These are phyloP conservation scores for Sugiyamaella boreocaroliniensis DNA, from an alignment of 805 yeast species.

Conservation along the genomic window DNA sequence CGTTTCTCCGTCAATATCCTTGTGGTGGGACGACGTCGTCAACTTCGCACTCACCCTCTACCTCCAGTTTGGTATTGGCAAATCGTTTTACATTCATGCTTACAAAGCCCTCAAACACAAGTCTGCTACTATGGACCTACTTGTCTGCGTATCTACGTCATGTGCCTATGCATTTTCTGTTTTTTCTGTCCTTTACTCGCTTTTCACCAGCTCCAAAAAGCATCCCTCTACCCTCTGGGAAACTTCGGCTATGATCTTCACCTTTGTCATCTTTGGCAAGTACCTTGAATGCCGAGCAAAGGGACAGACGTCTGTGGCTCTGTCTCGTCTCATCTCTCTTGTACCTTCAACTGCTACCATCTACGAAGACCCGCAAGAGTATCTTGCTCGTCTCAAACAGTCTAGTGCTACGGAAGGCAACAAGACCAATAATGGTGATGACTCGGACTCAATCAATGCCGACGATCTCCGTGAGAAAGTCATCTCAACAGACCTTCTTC, in stretches of 20 bases:
- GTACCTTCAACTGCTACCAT: conserved; percentile 74
- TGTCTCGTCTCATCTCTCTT: conserved; percentile 70
- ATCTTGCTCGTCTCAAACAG: conserved; percentile 1
- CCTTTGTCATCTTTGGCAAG: conserved; percentile 84
- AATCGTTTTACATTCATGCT: conserved; percentile 58
- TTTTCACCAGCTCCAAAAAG: conserved; percentile 19
- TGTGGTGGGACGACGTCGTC: conserved; percentile 56
- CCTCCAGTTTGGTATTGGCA: conserved; percentile 63
- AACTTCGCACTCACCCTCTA: conserved; percentile 52
- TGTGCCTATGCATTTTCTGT: conserved; percentile 73
- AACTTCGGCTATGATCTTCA: conserved; percentile 75
- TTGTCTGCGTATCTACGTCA: conserved; percentile 75
- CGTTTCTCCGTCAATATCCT: conserved; percentile 45
- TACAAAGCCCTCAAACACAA: conserved; percentile 58
- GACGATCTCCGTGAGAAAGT: conserved; percentile 34
- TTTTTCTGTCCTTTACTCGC: conserved; percentile 45
- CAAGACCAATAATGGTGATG: too few relatives aligned
- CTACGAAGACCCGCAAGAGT: conserved; percentile 21
- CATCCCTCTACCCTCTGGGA: conserved; percentile 76
- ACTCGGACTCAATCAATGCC: not conserved
- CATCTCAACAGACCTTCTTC: conserved; percentile 72
- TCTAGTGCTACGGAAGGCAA: not conserved
- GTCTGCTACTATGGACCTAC: conserved; percentile 85
- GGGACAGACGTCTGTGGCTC: conserved; percentile 85
- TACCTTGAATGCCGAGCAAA: conserved; percentile 88